Evolutionary conservation across 345 rosid species (phyloP), one percentile per base, ranked within the genome.

Genomic region (Gossypium rotundifolium): DNA sequence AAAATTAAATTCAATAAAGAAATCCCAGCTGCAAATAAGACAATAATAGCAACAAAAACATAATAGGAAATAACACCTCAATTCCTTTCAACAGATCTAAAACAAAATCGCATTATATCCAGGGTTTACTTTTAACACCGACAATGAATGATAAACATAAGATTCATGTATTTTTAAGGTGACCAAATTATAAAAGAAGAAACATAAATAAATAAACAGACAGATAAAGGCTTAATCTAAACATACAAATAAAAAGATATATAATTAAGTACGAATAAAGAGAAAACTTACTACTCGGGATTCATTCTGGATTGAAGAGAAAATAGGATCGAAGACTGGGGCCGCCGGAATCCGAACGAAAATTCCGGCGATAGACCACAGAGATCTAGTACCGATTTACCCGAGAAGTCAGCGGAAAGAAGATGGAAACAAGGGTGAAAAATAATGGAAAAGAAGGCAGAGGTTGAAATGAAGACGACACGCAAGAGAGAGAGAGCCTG

Each of bases 231-330:
- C 45, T 27, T 61, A 60, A 73, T 55, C 73, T 6, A 45, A 12
- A 40, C 33, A 11, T 18, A 55, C 20, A 73, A 29, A 29, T 3
- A 11, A n/a, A 7, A 61, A 29, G 4, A 11, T 11, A 48, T 64
- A 38, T 1, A 2, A 40, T 65, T n/a, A 10, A 40, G 42, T 4
- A 65, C 16, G 69, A 52, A 52, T 16, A 2, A 23, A 22, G n/a
- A 46, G 44, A 65, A 40, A 71, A 68, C 88, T 76, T 84, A 89
- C 93, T 87, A 89, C 65, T 89, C 91, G 48, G 89, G 89, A 79
- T 83, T 89, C 93, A 89, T 89, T 78, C 74, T 65, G 76, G 70
- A 2, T 0, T 9, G 61, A 73, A 68, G 60, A 38, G 29, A 45
- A 60, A 33, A 61, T 7, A 12, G 16, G 80, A 38, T 76, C 67